Base-by-base conservation (phyloP, 192 early-diverging fungal genomes). In the Backusella psychrophila region DNA sequence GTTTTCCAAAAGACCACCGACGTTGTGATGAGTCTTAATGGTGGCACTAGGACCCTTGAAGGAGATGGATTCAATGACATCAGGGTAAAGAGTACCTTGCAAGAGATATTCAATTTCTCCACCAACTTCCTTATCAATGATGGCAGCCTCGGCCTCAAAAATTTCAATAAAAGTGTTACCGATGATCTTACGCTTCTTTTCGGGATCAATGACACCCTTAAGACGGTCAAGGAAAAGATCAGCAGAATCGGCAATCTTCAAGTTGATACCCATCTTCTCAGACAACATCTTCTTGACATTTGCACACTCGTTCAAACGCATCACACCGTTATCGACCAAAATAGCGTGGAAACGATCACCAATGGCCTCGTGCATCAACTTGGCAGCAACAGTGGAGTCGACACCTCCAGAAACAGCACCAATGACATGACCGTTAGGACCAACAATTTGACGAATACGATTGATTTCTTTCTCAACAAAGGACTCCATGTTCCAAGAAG, bases 21-120 rank as follows among this genome's bases (percentile, higher is more conserved):
- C 98, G 80, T 99, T 99, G 88, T 99, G 98, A 85, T 99, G 98
- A 44, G 98, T 97, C 89, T 99, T 99, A 87, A 99, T 99, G 74
- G 96, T 97, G 19, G 96, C 98, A 82, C 91, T 93, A 36, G 98
- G 98, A 15, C 98, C 98, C 94, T 99, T 99, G 93, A 99, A 99
- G 35, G 94, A 96, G 74, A 99, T 94, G 76, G 91, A 93, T 89
- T 99, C 98, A 78, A 99, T 99, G 44, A 99, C 98, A 87, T 99
- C 98, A 71, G 98, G 98, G 81, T 98, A 99, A 44, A 99, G 85
- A 31, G 98, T 99, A 71, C 98, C 98, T 87, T 98, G 98, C 72
- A 99, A 87, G 77, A 99, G 87, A 83, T 92, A 99, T 83, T 99
- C 94, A 72, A 99, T 93, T 70, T 94, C 90, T 23, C 92, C 93